Evolutionary conservation across 805 yeast genomes (phyloP).

Genomic region (Ascoidea asiatica): DNA sequence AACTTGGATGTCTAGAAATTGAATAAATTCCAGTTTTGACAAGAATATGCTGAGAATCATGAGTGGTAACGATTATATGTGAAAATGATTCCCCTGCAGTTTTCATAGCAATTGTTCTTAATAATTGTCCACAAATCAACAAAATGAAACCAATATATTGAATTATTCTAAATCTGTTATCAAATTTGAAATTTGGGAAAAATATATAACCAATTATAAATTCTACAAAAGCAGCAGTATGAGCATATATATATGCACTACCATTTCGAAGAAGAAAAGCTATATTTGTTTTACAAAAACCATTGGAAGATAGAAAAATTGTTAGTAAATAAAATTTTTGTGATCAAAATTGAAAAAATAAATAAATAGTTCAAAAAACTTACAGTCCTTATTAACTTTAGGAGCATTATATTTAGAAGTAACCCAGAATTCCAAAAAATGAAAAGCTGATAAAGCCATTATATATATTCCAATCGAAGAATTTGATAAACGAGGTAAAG

Average conservation of each 20-base stretch:
- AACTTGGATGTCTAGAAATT: constrained; percentile 73
- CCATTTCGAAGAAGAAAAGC: constrained; percentile 57
- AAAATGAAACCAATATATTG: constrained; percentile 33
- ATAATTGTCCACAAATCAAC: constrained; percentile 45
- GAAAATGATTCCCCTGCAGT: constrained; percentile 81
- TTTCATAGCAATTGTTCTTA: constrained; percentile 71
- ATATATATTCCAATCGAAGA: constrained; percentile 26
- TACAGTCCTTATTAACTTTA: constrained; percentile 49
- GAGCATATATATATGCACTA: constrained; percentile 41
- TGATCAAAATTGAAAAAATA: background rate
- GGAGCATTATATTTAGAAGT: constrained; percentile 65
- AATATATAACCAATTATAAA: constrained; percentile 25
- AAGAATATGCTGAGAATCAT: constrained; percentile 42
- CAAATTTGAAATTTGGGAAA: constrained; percentile 24
- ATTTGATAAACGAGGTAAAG: constrained; percentile 20
- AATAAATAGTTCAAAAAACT: constrained; percentile 1
- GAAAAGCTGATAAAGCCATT: constrained; percentile 46
- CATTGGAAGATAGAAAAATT: constrained; percentile 52
- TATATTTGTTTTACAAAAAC: no score
- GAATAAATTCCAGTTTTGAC: constrained; percentile 67
- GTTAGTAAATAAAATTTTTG: background rate
- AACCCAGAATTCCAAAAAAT: constrained; percentile 66
- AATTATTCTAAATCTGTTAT: constrained; percentile 7
- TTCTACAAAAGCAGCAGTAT: constrained; percentile 39
- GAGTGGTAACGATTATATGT: constrained; percentile 53